Evolutionary conservation across 2,329 filamentous ascomycete species (phyloP).

Genomic region (Thielaviopsis musarum): DNA sequence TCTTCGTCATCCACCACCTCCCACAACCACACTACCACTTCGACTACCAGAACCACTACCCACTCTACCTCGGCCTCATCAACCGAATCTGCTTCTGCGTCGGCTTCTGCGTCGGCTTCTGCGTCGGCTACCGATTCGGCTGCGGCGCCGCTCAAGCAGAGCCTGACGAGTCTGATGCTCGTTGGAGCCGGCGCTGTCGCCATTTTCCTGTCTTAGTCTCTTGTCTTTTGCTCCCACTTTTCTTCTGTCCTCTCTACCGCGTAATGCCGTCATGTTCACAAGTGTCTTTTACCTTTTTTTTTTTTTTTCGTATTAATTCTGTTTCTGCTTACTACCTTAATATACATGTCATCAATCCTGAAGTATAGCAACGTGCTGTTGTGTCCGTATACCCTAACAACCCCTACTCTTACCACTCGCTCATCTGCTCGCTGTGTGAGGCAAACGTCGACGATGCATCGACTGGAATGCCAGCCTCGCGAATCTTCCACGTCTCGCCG

Average conservation of each 20-base stretch:
- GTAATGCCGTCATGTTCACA: neutral
- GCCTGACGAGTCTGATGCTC: neutral
- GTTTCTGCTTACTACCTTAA: neutral
- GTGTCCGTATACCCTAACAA: neutral
- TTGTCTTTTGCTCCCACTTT: neutral
- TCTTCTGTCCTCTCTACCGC: neutral
- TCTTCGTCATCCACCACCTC: too few species aligned
- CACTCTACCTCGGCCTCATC: neutral
- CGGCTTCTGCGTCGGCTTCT: neutral
- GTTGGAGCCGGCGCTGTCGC: neutral
- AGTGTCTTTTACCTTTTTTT: neutral
- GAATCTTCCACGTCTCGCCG: conserved; percentile 11
- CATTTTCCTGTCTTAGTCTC: neutral
- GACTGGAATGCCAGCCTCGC: conserved; percentile 9
- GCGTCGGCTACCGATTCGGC: too few species aligned
- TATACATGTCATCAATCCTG: neutral
- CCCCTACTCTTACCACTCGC: conserved; percentile 6
- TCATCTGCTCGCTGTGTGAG: conserved; percentile 10
- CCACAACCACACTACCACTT: too few species aligned
- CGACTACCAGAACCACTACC: neutral
- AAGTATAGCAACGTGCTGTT: neutral
- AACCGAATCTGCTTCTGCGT: neutral
- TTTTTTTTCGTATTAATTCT: neutral
- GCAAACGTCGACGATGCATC: conserved; percentile 12
- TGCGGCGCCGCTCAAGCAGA: neutral